These are phyloP conservation scores for Vachellia pachyceras DNA, from an alignment of 306 rosid genomes.

Conservation along the genomic window DNA sequence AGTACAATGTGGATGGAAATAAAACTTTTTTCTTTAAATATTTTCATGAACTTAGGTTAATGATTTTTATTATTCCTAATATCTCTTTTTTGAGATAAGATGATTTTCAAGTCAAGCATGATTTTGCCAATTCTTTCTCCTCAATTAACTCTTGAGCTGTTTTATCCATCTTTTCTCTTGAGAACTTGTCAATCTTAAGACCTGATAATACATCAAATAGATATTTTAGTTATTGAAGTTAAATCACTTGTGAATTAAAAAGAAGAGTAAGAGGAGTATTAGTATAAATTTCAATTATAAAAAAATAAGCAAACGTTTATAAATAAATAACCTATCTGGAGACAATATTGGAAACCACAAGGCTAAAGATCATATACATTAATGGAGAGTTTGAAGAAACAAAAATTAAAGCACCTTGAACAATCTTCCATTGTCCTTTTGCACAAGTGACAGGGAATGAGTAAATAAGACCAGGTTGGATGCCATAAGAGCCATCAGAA, in stretches of 20 bases:
- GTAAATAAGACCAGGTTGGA: conserved; percentile 77
- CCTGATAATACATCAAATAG: conserved; percentile 50
- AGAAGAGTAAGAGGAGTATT: too few relatives aligned
- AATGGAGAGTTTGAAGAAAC: not conserved
- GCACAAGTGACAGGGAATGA: conserved; percentile 93
- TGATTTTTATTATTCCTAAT: not conserved
- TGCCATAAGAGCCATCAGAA: conserved; percentile 89
- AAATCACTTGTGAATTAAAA: not conserved
- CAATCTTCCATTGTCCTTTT: conserved; percentile 90
- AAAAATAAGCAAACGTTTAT: too few relatives aligned
- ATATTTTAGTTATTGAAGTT: not conserved
- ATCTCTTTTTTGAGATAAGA: conserved; percentile 8
- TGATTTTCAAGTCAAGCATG: conserved; percentile 55
- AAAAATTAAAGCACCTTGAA: conserved; percentile 55
- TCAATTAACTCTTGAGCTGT: conserved; percentile 82
- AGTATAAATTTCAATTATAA: too few relatives aligned
- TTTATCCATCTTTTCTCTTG: conserved; percentile 78
- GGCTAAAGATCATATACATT: not conserved
- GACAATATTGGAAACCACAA: not conserved
- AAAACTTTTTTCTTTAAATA: not conserved
- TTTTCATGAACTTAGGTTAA: conserved; percentile 8
- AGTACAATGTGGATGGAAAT: not conserved
- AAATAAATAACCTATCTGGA: too few relatives aligned
- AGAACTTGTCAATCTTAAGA: conserved; percentile 72
- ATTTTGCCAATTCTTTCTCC: conserved; percentile 71